Base-by-base conservation (phyloP, 2,329 filamentous ascomycete species). In the Venturia carpophila region DNA sequence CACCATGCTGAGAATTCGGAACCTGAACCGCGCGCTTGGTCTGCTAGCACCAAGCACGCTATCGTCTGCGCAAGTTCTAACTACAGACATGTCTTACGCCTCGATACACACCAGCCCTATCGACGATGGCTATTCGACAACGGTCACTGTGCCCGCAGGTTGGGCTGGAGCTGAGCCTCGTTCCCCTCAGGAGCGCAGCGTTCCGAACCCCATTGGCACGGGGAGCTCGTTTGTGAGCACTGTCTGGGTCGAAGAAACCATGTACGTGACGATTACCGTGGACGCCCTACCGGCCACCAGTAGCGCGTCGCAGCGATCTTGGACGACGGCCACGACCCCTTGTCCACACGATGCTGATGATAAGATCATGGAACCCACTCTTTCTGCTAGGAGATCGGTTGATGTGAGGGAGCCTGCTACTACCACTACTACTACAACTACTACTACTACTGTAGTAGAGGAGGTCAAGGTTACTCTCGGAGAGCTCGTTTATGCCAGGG, bases 1-100 rank as follows among this genome's bases (percentile, higher is more conserved):
- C 47, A 52, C 10, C 47, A 52, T 52, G 47, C 47, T 52, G 47
- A 52, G 47, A 17, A 52, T 52, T 27, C 27, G 47, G 47, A 52
- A 52, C 21, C 10, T 52, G 5, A 21, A 21, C 10, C 47, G 47
- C 47, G 47, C 47, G 27, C 47, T 52, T 27, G 47, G 21, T 27
- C 9, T 52, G 47, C 47, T 52, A 27, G 52, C 30, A 21, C 17
- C 27, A 5, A 58, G 30, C 30, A 37, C 10, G 17, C 9, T 24
- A 27, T n/a, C 27, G 13, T 27, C 37, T 21, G n/a, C 15, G 19
- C 27, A 37, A 58, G 52, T 27, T 37, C 6, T 37, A 5, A 15
- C 27, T 5, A 37, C 15, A 17, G 49, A 37, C 5, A 11, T 30
- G 34, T 34, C 49, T 19, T 11, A 34, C 3, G 10, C 30, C 49